Percentiles rank a stretch among this genome's conserved stretches.
Evolutionary conservation across 495 filamentous ascomycete genomes (phyloP).

Genomic region (Elaphomyces granulatus): DNA sequence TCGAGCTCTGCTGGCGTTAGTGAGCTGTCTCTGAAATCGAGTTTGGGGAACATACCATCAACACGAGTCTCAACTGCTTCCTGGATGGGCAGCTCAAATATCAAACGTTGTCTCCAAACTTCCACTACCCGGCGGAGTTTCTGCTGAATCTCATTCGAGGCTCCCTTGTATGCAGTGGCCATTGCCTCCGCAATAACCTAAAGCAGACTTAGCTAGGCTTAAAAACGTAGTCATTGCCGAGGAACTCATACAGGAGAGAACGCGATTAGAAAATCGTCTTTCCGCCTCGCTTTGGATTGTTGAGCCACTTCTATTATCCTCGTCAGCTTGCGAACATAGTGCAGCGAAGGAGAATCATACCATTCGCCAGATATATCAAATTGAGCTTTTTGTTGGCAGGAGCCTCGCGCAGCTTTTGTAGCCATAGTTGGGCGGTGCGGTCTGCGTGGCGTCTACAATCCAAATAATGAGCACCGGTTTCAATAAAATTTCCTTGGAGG

Average conservation of each 20-base stretch:
- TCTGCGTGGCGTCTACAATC: slow-evolving; percentile 67
- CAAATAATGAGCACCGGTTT: no score
- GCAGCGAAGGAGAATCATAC: slow-evolving; percentile 26
- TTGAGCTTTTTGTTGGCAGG: slow-evolving; percentile 71
- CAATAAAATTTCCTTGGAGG: no score
- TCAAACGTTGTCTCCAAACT: slow-evolving; percentile 74
- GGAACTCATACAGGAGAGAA: slow-evolving; percentile 52
- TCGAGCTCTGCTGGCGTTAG: slow-evolving; percentile 51
- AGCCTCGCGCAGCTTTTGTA: slow-evolving; percentile 75
- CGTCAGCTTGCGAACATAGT: slow-evolving; percentile 11
- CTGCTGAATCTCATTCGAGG: slow-evolving; percentile 66
- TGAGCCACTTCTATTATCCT: slow-evolving; percentile 67
- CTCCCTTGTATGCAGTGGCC: slow-evolving; percentile 70
- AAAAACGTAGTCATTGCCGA: no score
- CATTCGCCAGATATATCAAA: slow-evolving; percentile 90
- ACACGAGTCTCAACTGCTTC: slow-evolving; percentile 63
- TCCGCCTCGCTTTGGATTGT: slow-evolving; percentile 79
- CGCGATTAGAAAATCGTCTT: slow-evolving; percentile 81
- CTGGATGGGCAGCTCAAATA: slow-evolving; percentile 72
- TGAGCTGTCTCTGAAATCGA: not conserved
- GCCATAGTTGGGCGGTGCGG: slow-evolving; percentile 75
- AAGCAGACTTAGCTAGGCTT: no score
- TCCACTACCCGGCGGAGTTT: slow-evolving; percentile 83
- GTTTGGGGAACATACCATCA: slow-evolving; percentile 42
- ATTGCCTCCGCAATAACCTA: slow-evolving; percentile 76